Conservation (phyloP, 441 rosid genomes). For the Erodium texanum region DNA sequence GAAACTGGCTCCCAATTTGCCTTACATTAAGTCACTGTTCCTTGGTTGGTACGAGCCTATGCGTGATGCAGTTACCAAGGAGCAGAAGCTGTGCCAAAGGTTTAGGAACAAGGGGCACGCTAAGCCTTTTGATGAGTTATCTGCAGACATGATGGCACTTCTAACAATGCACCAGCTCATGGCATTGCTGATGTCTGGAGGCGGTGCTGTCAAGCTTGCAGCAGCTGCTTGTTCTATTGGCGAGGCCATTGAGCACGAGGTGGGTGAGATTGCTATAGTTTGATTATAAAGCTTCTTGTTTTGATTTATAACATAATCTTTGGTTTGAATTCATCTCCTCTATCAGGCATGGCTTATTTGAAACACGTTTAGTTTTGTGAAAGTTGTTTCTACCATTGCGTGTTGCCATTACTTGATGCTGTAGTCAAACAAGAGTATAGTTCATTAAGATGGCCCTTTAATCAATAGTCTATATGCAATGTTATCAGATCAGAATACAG, state of each 20-base stretch:
- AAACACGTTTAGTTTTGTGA: no score
- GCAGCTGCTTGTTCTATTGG: conserved; percentile 73
- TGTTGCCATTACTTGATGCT: no score
- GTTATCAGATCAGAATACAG: conserved; percentile 58
- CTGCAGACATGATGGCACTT: conserved; percentile 86
- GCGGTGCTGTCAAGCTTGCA: conserved; percentile 54
- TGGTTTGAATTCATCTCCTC: no score
- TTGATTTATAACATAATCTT: not conserved
- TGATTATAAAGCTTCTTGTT: not conserved
- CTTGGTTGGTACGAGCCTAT: conserved; percentile 97
- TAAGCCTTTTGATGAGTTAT: conserved; percentile 44
- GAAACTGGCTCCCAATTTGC: conserved; percentile 88
- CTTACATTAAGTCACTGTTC: conserved; percentile 70
- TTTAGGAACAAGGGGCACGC: conserved; percentile 36
- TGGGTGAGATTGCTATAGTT: conserved; percentile 20
- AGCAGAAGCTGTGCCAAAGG: conserved; percentile 40
- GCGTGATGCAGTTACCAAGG: conserved; percentile 58
- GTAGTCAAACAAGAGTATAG: no score
- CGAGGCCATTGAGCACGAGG: conserved; percentile 95
- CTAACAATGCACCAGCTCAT: conserved; percentile 90
- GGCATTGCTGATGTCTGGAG: conserved; percentile 69
- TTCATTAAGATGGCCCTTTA: no score
- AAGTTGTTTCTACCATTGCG: no score
- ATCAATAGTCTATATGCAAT: conserved; percentile 7
- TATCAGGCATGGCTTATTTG: no score